Percentiles rank a stretch among this genome's conserved stretches.
Evolutionary conservation across 805 yeast species (phyloP).

Genomic region (Metschnikowia chrysomelidarum): DNA sequence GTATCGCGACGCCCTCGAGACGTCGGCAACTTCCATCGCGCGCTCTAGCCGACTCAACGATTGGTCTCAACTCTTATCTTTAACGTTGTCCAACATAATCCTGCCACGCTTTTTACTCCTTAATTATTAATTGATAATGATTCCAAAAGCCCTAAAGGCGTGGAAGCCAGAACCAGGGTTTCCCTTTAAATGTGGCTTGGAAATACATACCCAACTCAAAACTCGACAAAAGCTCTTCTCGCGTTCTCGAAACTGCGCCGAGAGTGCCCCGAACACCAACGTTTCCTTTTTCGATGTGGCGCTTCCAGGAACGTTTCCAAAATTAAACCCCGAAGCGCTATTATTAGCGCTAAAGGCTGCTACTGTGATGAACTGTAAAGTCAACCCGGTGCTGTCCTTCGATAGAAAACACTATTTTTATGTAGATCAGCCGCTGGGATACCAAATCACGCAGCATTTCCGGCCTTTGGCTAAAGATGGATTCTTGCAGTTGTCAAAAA

Average conservation of each 20-base stretch:
- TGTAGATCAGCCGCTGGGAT: conserved; percentile 95
- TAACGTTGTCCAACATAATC: too few species aligned
- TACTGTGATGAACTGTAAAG: conserved; percentile 57
- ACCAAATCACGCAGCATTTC: conserved; percentile 90
- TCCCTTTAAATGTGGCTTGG: conserved; percentile 77
- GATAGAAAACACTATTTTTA: conserved; percentile 96
- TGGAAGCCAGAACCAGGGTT: conserved; percentile 21
- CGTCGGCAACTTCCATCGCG: too few species aligned
- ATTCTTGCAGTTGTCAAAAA: conserved; percentile 41
- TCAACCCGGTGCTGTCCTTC: conserved; percentile 61
- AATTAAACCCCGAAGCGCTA: conserved; percentile 70
- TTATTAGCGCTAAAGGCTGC: conserved; percentile 72
- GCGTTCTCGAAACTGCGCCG: conserved; percentile 31
- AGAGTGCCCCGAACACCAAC: conserved; percentile 57
- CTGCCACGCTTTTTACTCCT: too few species aligned
- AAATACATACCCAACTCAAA: conserved; percentile 86
- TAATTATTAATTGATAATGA: conserved; percentile 7
- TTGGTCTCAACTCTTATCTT: too few species aligned
- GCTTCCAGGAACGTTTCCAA: conserved; percentile 91
- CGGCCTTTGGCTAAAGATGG: conserved; percentile 79
- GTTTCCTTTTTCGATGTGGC: conserved; percentile 81
- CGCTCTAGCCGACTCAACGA: too few species aligned
- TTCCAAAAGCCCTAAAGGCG: conserved; percentile 13
- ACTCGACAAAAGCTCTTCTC: conserved; percentile 80
- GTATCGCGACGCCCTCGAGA: too few species aligned